Evolutionary conservation across 2,329 filamentous ascomycete genomes (phyloP).

Genomic region (Harringtonia aguacate): DNA sequence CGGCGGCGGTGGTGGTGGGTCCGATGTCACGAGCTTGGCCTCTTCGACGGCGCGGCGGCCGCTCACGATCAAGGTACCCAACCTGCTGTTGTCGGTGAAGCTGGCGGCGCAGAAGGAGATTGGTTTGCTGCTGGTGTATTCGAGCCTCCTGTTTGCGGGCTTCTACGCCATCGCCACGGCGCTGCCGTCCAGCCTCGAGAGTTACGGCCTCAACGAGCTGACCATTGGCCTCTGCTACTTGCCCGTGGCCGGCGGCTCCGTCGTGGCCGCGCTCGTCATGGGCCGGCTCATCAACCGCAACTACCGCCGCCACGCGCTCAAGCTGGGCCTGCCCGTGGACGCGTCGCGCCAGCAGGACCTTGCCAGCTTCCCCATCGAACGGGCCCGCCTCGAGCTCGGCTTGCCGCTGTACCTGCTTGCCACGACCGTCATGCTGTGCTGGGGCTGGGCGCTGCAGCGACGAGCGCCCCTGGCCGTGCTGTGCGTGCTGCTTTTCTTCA

Average conservation of each 20-base stretch:
- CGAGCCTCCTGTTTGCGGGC: constrained; percentile 34
- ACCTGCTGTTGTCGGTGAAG: constrained; percentile 75
- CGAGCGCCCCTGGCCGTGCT: constrained; percentile 32
- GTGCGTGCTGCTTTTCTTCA: constrained; percentile 33
- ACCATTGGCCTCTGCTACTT: constrained; percentile 43
- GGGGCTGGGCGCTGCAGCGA: constrained; percentile 41
- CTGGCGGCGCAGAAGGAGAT: constrained; percentile 80
- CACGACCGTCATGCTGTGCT: constrained; percentile 33
- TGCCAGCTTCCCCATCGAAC: constrained; percentile 38
- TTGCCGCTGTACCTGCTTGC: constrained; percentile 40
- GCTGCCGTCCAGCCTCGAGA: constrained; percentile 29
- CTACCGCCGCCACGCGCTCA: constrained; percentile 49
- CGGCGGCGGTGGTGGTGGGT: background rate
- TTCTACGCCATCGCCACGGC: constrained; percentile 37
- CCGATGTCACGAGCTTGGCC: background rate
- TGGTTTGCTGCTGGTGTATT: constrained; percentile 32
- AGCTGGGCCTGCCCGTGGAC: constrained; percentile 40
- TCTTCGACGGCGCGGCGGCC: constrained; percentile 4
- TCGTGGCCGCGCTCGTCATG: constrained; percentile 30
- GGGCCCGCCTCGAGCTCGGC: constrained; percentile 35
- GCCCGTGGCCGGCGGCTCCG: constrained; percentile 38
- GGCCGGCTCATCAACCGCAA: constrained; percentile 56
- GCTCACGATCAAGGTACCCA: constrained; percentile 22
- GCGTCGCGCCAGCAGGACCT: constrained; percentile 41
- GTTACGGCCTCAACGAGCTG: constrained; percentile 48